A percentile compares a stretch with the other conserved stretches of the same genome.
Evolutionary conservation across 2,329 filamentous ascomycete genomes (phyloP).

Genomic region (Stachybotrys chlorohalonatus): DNA sequence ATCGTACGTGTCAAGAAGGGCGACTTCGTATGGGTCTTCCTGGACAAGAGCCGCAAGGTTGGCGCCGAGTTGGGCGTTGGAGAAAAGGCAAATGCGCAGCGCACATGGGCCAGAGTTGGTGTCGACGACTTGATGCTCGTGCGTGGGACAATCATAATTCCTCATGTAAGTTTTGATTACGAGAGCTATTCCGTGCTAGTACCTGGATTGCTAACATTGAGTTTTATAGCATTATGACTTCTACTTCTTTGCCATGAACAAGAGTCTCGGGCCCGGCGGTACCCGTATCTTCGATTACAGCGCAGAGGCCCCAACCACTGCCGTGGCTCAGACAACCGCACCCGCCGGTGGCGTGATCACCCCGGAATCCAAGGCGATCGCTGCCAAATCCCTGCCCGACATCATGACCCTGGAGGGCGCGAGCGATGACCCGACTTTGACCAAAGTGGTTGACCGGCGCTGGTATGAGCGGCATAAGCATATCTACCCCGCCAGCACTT

Average conservation of each 20-base stretch:
- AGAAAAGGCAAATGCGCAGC: conserved; percentile 53
- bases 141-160: conserved; percentile 81
- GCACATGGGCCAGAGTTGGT: conserved; percentile 86
- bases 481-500: conserved; percentile 91
- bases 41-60: conserved; percentile 85
- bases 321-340: conserved; percentile 1
- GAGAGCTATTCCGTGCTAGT: background rate
- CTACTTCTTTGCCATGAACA: conserved; percentile 94
- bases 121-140: conserved; percentile 96
- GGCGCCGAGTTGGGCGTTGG: conserved; percentile 75
- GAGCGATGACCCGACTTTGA: conserved; percentile 67
- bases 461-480: conserved; percentile 99
- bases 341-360: conserved; percentile 16
- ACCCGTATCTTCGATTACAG: conserved; percentile 69
- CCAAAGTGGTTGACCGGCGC: conserved; percentile 88
- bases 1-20: conserved; percentile 85
- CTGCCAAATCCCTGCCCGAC: conserved; percentile 30
- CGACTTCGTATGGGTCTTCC: conserved; percentile 84
- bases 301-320: conserved; percentile 33
- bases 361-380: conserved; percentile 25
- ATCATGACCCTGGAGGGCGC: conserved; percentile 62
- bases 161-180: conserved; percentile 60
- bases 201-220: conserved; percentile 7
- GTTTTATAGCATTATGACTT: conserved; percentile 80
- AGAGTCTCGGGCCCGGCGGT: conserved; percentile 63